Percentiles rank a stretch among this genome's conserved stretches.
Evolutionary conservation across 1,139 yeast species (phyloP).

Genomic region (Geotrichum europaeum): DNA sequence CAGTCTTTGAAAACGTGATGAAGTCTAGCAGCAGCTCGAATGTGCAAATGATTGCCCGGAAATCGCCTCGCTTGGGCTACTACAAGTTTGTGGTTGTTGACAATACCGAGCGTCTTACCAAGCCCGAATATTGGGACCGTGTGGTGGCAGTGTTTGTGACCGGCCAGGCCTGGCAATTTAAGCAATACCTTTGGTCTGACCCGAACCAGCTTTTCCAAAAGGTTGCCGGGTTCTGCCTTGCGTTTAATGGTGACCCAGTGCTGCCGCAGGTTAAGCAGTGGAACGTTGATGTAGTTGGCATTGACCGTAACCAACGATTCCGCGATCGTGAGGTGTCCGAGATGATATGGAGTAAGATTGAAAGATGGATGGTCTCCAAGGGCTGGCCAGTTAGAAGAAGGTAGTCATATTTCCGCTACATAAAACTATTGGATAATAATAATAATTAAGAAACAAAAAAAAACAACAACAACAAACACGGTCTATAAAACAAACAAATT

Average conservation of each 20-base stretch:
- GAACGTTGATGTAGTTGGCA: constrained; percentile 74
- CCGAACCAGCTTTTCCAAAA: constrained; percentile 78
- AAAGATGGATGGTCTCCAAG: constrained; percentile 34
- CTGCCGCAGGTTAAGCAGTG: constrained; percentile 75
- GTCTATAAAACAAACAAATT: constrained; percentile 3
- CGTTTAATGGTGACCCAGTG: constrained; percentile 70
- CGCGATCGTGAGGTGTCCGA: constrained; percentile 84
- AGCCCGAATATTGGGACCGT: constrained; percentile 92
- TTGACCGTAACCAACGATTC: constrained; percentile 81
- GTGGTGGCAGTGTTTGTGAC: constrained; percentile 94
- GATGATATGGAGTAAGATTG: constrained; percentile 64
- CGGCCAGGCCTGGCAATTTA: constrained; percentile 96
- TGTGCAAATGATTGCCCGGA: constrained; percentile 51
- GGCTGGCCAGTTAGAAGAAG: constrained; percentile 29
- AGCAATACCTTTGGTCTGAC: constrained; percentile 73
- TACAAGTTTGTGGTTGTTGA: constrained; percentile 74
- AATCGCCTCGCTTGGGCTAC: constrained; percentile 48
- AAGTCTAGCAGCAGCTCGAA: constrained; percentile 36
- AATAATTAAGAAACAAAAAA: not conserved
- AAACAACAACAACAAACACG: not conserved
- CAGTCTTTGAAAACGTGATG: constrained; percentile 60
- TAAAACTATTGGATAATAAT: not conserved
- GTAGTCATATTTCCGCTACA: not conserved
- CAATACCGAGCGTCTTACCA: constrained; percentile 79
- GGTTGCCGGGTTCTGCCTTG: constrained; percentile 75